Evolutionary conservation across 176 grass and related monocot species (phyloP).

Genomic region (Avena insularis): DNA sequence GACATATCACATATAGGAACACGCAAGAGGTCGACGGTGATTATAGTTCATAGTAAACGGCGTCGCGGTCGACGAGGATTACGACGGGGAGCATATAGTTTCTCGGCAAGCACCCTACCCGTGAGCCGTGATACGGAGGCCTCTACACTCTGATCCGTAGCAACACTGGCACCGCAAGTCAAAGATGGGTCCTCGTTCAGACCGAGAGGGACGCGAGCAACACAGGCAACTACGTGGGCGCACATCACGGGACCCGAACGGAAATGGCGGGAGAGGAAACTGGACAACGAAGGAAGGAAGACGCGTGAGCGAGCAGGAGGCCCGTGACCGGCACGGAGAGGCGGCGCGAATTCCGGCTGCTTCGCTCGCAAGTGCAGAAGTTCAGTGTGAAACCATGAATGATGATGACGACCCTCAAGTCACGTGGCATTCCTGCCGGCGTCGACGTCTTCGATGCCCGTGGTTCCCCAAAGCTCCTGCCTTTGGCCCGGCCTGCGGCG

Average conservation of each 20-base stretch:
- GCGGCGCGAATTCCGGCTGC: neutral
- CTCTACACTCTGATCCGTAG: neutral
- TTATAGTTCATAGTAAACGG: constrained; percentile 32
- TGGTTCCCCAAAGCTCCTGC: too few species aligned
- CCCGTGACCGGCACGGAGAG: neutral
- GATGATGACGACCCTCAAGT: neutral
- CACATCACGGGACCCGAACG: neutral
- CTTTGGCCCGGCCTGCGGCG: neutral
- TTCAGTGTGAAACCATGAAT: too few species aligned
- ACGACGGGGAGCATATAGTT: neutral
- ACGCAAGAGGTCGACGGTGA: neutral
- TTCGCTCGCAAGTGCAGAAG: neutral
- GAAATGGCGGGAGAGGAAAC: neutral
- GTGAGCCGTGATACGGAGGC: neutral
- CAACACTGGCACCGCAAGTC: constrained; percentile 20
- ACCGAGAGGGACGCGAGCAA: constrained; percentile 24
- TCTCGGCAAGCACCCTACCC: neutral
- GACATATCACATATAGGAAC: too few species aligned
- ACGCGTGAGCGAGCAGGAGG: neutral
- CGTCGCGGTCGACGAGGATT: constrained; percentile 27
- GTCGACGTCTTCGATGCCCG: neutral
- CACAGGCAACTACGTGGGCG: neutral
- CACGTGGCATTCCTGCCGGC: neutral
- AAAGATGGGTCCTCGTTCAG: constrained; percentile 29
- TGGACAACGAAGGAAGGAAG: neutral